Base-by-base conservation (phyloP, 371 early-diverging fungal genomes). In the Zopfochytrium polystomum region DNA sequence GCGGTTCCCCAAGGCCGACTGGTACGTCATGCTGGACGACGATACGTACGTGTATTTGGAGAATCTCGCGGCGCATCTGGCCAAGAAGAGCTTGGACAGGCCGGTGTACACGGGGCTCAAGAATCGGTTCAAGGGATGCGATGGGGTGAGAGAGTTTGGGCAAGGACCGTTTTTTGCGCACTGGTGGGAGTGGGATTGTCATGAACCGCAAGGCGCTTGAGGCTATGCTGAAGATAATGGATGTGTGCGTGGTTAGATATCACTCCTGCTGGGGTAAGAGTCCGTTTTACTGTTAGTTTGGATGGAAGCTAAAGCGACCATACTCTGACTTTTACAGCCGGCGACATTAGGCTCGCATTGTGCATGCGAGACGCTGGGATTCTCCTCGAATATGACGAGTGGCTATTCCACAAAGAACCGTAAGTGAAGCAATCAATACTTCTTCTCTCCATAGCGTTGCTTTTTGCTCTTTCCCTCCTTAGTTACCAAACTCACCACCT, bases 11-110 rank as follows among this genome's bases (percentile, higher is more conserved):
- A 58, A 79, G 42, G 77, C 79, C 18, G 65, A 74, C 18, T 82
- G 82, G 82, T 80, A 72, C 42, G 15, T 82, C 33, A 80, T 82
- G 79, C 54, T 79, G 35, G 82, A 82, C 60, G 82, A 82, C 58
- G 82, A 82, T 59, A 72, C 80, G 0, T 82, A 79, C 52, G 52
- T 77, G 20, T 68, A 76, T 38, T 34, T 72, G 35, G 73, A 78
- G 33, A 78, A 75, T 51, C 64, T 81, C 31, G 34, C 56, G 13
- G 45, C 29, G 1, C 15, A 23, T 18, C 51, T 81, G 33, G 4
- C 18, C 25, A 62, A 18, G 33, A 32, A 11, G 47, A 62, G 45
- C 44, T 53, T 52, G 62, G 33, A 58, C 22, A 45, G 68, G 20
- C 65, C 46, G 15, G 57, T 63, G 49, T 81, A 81, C 57, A 45